phyloP scores from a whole-genome alignment of 495 filamentous ascomycete species.

The Talaromyces borbonicus region DNA sequence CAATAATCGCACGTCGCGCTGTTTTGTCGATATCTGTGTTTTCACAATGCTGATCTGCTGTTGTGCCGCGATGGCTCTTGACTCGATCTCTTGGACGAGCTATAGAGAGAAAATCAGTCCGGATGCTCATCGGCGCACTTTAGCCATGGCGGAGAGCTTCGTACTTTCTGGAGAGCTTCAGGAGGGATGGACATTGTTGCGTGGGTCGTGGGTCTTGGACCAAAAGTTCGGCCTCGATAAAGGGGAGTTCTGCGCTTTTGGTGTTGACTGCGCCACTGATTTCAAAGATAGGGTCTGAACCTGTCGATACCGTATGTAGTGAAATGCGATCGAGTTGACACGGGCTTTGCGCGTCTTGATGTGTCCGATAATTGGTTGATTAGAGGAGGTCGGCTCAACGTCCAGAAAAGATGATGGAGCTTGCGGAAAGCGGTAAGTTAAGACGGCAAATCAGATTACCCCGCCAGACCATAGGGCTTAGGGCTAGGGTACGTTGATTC shows the following conservation, averaged over 20 bases:
- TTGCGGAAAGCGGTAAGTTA: background rate
- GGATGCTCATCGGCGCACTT: no score
- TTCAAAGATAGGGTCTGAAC: no score
- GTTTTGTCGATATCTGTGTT: slow-evolving; percentile 75
- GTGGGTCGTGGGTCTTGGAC: no score
- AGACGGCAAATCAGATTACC: background rate
- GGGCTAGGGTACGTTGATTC: slow-evolving; percentile 2
- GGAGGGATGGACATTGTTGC: slow-evolving; percentile 86
- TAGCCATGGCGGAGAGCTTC: slow-evolving; percentile 1
- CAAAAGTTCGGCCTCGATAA: background rate
- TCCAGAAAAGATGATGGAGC: background rate
- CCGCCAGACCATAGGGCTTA: slow-evolving; percentile 7
- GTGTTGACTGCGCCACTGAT: background rate
- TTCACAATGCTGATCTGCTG: slow-evolving; percentile 86
- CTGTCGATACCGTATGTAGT: no score
- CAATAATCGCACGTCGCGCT: slow-evolving; percentile 78
- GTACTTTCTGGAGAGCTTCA: slow-evolving; percentile 88
- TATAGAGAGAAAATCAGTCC: no score
- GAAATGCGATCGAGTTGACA: no score
- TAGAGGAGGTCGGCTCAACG: no score
- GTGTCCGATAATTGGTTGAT: no score
- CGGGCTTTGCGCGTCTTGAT: no score
- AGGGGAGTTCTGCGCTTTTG: background rate
- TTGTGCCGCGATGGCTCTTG: slow-evolving; percentile 74
- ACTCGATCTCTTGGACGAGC: slow-evolving; percentile 91